Evolutionary conservation across 2,329 filamentous ascomycete species (phyloP).

Genomic region (Elsinoe arachidis): DNA sequence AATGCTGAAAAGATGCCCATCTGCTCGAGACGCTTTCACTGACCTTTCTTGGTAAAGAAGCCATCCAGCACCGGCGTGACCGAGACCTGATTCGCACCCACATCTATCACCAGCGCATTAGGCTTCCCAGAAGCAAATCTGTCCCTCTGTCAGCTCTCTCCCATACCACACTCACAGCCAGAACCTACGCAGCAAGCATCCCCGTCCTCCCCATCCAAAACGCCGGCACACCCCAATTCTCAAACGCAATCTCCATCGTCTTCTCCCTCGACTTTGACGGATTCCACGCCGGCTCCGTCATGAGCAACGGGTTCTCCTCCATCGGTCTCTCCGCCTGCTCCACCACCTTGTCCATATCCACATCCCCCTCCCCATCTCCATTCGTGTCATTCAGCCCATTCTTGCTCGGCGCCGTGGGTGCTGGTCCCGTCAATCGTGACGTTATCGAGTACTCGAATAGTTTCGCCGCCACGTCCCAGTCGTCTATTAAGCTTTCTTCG

Average conservation of each 20-base stretch:
- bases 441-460: conserved; percentile 92
- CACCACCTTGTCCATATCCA: conserved; percentile 53
- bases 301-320: conserved; percentile 78
- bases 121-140: conserved; percentile 86
- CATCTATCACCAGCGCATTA: conserved; percentile 83
- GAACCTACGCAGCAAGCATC: conserved; percentile 64
- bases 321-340: conserved; percentile 63
- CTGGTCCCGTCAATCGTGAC: conserved; percentile 72
- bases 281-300: conserved; percentile 95
- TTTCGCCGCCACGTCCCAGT: conserved; percentile 86
- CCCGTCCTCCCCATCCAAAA: conserved; percentile 89
- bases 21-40: conserved; percentile 7
- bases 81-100: conserved; percentile 79
- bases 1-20: too few relatives aligned
- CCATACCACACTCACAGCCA: neutral
- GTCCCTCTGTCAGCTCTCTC: conserved; percentile 17
- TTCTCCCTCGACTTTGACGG: conserved; percentile 79
- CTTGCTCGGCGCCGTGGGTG: conserved; percentile 58
- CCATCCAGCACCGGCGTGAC: conserved; percentile 91
- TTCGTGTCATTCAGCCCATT: conserved; percentile 66
- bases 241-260: conserved; percentile 92
- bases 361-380: conserved; percentile 42
- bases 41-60: conserved; percentile 74
- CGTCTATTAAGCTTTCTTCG: conserved; percentile 80
- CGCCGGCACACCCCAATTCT: conserved; percentile 89